Evolutionary conservation across 768 basidiomycete species (phyloP), one percentile per base, ranked within the genome.

Genomic region (Chalciporus chontae): DNA sequence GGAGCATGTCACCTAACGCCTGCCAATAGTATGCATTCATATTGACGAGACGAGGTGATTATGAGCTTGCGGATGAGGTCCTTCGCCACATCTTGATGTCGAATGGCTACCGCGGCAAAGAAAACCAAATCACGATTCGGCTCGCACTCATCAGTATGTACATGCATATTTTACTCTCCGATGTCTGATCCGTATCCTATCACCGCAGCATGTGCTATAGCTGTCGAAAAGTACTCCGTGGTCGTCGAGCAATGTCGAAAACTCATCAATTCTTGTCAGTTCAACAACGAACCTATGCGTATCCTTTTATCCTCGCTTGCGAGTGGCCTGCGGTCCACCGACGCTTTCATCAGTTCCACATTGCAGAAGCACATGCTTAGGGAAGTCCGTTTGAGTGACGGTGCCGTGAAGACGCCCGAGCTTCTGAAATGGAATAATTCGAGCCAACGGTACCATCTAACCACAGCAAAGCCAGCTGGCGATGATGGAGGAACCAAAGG

Each of bases 341-440:
- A 90, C 53, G 78, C 85, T 0, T 90, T 93, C 69, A 84, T 89
- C 55, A 80, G 80, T 1, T 79, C 83, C 0, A 85, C 85, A 0
- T 71, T 95, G 9, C 90, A 92, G 55, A 95, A 95, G 60, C 87
- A 88, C 59, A 67, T 94, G 23, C 79, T 88, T 31, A 77, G 94
- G 11, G 92, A 95, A 66, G 72, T 94, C 67, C 80, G 81, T 53
- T 65, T 88, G 8, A 78, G 73, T 15, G 86, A 92, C 58, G 68
- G 77, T 0, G 84, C 85, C 0, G 79, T 83, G 17, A 79, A 80
- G 48, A 81, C 79, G 24, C 81, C 79, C 2, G 84, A 84, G 26
- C 55, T 70, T 10, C 54, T 87, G 24, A 78, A 75, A 44, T 90
- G 83, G 83, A 87, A 85, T 55, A 64, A 68, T 1, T 51, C 75